These are phyloP conservation scores for Strobilomyces dryophilus DNA, from an alignment of 768 basidiomycete genomes.

Conservation along the genomic window DNA sequence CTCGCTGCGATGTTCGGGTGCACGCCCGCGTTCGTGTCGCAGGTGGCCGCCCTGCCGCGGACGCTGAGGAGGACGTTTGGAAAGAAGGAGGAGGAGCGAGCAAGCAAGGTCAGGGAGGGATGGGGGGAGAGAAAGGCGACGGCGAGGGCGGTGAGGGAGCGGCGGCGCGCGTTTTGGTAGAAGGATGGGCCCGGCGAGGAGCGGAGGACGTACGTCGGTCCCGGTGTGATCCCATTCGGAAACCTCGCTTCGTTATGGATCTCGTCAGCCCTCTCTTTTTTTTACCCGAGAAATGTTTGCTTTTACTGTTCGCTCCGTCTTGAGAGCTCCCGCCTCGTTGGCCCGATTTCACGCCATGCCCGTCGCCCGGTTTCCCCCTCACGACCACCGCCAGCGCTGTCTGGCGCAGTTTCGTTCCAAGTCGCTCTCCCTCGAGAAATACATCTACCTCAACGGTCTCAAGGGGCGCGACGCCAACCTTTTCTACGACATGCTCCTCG, in stretches of 20 bases:
- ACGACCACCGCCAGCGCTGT: constrained; percentile 52
- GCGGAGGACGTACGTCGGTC: background rate
- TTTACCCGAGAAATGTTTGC: background rate
- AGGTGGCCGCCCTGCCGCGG: constrained; percentile 59
- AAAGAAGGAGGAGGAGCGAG: constrained; percentile 42
- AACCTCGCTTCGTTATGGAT: background rate
- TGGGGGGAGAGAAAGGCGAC: constrained; percentile 73
- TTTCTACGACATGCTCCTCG: constrained; percentile 61
- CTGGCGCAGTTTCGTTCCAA: constrained; percentile 58
- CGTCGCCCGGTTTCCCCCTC: constrained; percentile 41
- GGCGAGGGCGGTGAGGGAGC: constrained; percentile 58
- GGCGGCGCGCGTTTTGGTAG: constrained; percentile 72
- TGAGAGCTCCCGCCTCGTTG: background rate
- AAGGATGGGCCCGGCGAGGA: background rate
- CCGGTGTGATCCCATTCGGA: background rate
- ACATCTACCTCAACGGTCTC: constrained; percentile 65
- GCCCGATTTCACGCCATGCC: constrained; percentile 26
- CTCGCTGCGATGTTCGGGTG: constrained; percentile 78
- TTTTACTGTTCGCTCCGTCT: background rate
- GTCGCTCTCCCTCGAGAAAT: constrained; percentile 54
- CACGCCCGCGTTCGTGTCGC: constrained; percentile 61
- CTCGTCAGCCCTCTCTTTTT: background rate
- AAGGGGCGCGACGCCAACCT: constrained; percentile 59
- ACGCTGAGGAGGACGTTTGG: constrained; percentile 41
- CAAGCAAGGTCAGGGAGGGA: constrained; percentile 43